Evolutionary conservation across 148 eudicot species (phyloP), one percentile per base, ranked within the genome.

Genomic region (Salicornia ramosissima): DNA sequence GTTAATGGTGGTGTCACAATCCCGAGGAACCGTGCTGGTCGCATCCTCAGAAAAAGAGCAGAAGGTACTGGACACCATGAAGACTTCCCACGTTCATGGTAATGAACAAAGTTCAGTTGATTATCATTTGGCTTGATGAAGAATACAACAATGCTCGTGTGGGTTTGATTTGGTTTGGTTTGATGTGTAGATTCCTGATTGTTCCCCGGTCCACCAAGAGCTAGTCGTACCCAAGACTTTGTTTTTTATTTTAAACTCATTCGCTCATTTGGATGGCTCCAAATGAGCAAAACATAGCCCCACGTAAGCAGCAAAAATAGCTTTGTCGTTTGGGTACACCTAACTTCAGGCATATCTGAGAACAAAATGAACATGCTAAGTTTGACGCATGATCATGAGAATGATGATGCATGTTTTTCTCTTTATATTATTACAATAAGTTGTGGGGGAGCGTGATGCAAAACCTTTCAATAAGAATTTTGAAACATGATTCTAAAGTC

Each of bases 1-100:
- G 70, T 40, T 28, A 72, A 4, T 24, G 58, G 57, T 25, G 49
- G 65, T 33, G 16, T 56, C 31, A 10, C 25, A 10, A 74, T 49
- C 43, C 49, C 58, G 2, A 66, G 29, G 49, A 47, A 25, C 28
- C 72, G 51, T 19, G 4, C 24, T 13, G 22, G 18, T 26, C 19
- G 52, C 75, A 47, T 45, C 67, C 18, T 31, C 30, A 13, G 24
- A 2, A 11, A 14, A 0, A 3, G 26, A 19, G 43, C 30, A 16
- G 36, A 52, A 24, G 29, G 21, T 18, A 28, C 31, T 31, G 68
- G 66, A 6, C 63, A n/a, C 40, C 29, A 18, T 26, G 63, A 28
- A 40, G 54, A 45, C 14, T 42, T 57, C 15, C 25, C 67, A 4
- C 58, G 19, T 6, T 11, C 49, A 5, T 68, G 39, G 61, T 67